These are phyloP conservation scores for Adenanthera pavonina DNA, from an alignment of 306 rosid genomes.

Conservation along the genomic window DNA sequence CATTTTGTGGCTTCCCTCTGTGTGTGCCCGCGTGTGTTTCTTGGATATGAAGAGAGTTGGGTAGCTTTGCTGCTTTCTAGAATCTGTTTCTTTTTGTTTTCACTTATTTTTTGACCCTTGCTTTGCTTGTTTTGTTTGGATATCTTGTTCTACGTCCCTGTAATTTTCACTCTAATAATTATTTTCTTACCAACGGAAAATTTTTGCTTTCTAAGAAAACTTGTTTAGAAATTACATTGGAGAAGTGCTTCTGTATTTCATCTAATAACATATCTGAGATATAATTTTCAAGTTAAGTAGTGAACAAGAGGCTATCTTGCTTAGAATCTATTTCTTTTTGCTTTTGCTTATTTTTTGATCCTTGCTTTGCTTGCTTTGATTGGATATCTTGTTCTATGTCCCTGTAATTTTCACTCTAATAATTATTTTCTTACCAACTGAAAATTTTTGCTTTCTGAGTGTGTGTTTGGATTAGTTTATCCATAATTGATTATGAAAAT, in stretches of 20 bases:
- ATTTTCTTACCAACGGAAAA: neutral
- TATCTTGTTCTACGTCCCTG: neutral
- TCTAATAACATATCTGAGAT: neutral
- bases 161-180: neutral
- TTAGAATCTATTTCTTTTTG: neutral
- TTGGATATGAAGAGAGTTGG: neutral
- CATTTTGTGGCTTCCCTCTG: neutral
- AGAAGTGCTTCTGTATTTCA: neutral
- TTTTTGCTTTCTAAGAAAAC: neutral
- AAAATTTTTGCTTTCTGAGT: neutral
- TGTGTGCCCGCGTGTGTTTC: neutral
- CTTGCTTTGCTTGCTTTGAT: neutral
- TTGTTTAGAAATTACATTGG: neutral
- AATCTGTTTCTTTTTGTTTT: neutral
- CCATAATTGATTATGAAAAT: no score
- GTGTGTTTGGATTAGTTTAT: no score
- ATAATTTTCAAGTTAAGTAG: constrained; percentile 25
- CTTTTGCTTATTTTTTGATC: neutral
- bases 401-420: neutral
- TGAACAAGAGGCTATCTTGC: neutral
- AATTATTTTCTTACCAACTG: neutral
- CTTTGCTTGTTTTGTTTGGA: neutral
- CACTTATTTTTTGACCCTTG: neutral
- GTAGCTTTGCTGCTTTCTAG: neutral
- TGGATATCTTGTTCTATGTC: neutral